Conservation (phyloP, 2,329 filamentous ascomycete species). For the Cadophora malorum region DNA sequence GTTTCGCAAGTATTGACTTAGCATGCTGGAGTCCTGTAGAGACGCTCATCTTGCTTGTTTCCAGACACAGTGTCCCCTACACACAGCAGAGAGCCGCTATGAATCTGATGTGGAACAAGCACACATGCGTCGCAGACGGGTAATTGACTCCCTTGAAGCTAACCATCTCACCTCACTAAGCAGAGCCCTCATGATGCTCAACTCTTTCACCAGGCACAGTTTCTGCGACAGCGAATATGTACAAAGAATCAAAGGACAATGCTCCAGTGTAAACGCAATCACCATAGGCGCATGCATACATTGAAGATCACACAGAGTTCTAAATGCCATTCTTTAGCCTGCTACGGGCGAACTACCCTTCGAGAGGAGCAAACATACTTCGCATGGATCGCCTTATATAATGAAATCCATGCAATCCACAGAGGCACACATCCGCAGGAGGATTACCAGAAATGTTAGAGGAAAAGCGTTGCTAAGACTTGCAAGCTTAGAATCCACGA, state of each 20-base stretch:
- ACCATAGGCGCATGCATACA: not conserved
- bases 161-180: not conserved
- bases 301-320: not conserved
- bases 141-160: not conserved
- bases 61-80: not conserved
- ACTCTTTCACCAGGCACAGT: not conserved
- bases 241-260: not conserved
- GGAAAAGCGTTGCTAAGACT: not conserved
- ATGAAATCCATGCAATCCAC: not conserved
- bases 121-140: not conserved
- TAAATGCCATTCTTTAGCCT: not conserved
- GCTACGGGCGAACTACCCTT: not conserved
- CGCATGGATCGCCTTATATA: not conserved
- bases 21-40: no score
- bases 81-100: not conserved
- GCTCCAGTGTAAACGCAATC: not conserved
- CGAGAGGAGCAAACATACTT: not conserved
- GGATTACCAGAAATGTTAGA: not conserved
- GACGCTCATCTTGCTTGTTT: no score
- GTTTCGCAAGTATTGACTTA: not conserved
- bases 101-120: not conserved
- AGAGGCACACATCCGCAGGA: not conserved
- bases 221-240: not conserved
- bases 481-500: not conserved
- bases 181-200: not conserved